Evolutionary conservation across 148 eudicot species (phyloP).

Genomic region (Vaccinium myrtillus): DNA sequence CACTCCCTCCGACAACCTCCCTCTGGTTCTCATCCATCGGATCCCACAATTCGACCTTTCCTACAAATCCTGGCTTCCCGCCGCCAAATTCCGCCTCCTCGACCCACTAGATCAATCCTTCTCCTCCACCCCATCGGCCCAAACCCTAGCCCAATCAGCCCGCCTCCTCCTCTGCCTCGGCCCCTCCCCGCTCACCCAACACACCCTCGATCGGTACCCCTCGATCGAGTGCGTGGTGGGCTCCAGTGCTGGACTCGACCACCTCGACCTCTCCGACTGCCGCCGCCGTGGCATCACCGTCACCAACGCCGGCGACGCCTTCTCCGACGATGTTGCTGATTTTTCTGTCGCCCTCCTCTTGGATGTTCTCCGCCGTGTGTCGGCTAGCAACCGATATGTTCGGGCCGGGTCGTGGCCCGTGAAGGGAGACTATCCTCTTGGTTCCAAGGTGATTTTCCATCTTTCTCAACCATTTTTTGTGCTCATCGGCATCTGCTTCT

Average conservation of each 20-base stretch:
- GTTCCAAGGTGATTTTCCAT: constrained; percentile 40
- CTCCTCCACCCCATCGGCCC: neutral
- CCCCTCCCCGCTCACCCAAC: constrained; percentile 38
- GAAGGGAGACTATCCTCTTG: constrained; percentile 40
- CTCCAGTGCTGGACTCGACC: constrained; percentile 51
- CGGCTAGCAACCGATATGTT: constrained; percentile 50
- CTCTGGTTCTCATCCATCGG: neutral
- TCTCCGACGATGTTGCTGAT: constrained; percentile 71
- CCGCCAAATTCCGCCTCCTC: constrained; percentile 35
- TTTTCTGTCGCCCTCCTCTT: constrained; percentile 58
- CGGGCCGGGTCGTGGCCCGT: constrained; percentile 59
- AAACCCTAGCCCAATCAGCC: constrained; percentile 21
- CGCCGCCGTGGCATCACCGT: constrained; percentile 55
- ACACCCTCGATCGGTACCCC: constrained; percentile 42
- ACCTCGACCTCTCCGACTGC: no score
- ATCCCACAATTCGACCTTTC: neutral
- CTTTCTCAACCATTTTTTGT: no score
- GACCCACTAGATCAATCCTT: constrained; percentile 43
- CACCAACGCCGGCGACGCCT: constrained; percentile 60
- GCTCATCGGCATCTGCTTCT: no score
- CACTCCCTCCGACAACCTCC: neutral
- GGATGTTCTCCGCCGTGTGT: constrained; percentile 62
- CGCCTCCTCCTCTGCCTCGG: constrained; percentile 36
- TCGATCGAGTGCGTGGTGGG: constrained; percentile 48
- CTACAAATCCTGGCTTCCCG: constrained; percentile 25